These are phyloP conservation scores for Violaceomyces palustris DNA, from an alignment of 1,284 basidiomycete genomes.

Conservation along the genomic window DNA sequence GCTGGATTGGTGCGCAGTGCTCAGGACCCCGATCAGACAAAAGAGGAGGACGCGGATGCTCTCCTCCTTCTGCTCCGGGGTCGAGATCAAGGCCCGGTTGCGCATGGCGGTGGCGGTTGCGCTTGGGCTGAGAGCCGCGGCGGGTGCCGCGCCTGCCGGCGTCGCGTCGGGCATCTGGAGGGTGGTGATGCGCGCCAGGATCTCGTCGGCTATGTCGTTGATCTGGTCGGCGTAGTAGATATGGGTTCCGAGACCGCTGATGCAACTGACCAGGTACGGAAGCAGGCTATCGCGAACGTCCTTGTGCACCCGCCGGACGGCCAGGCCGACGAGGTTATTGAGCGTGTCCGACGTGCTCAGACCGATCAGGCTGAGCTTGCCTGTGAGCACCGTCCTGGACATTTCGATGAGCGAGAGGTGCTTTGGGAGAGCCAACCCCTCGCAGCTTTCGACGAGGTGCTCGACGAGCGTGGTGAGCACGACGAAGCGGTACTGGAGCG, in stretches of 20 bases:
- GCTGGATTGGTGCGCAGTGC: constrained; percentile 61
- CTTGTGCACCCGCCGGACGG: constrained; percentile 65
- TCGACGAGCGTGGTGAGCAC: constrained; percentile 82
- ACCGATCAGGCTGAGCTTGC: constrained; percentile 76
- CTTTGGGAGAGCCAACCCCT: constrained; percentile 60
- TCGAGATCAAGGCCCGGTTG: constrained; percentile 36
- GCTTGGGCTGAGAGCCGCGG: constrained; percentile 14
- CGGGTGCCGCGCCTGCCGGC: constrained; percentile 54
- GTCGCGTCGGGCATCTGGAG: constrained; percentile 64
- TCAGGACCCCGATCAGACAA: constrained; percentile 68
- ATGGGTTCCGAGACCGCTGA: constrained; percentile 78
- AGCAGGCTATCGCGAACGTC: constrained; percentile 62
- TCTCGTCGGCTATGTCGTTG: constrained; percentile 81
- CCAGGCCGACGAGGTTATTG: constrained; percentile 59
- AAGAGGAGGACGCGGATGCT: constrained; percentile 70
- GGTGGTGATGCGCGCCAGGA: constrained; percentile 69
- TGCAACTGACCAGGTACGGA: constrained; percentile 69
- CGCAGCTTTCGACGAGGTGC: constrained; percentile 67
- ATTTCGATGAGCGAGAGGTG: constrained; percentile 72
- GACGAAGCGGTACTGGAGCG: constrained; percentile 85
- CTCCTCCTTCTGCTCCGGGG: constrained; percentile 58
- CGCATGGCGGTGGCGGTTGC: no score
- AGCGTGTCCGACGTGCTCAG: constrained; percentile 85
- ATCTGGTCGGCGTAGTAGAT: constrained; percentile 96
- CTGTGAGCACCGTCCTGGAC: constrained; percentile 73